Evolutionary conservation across 768 basidiomycete genomes (phyloP).

Genomic region (Mycena rebaudengoi): DNA sequence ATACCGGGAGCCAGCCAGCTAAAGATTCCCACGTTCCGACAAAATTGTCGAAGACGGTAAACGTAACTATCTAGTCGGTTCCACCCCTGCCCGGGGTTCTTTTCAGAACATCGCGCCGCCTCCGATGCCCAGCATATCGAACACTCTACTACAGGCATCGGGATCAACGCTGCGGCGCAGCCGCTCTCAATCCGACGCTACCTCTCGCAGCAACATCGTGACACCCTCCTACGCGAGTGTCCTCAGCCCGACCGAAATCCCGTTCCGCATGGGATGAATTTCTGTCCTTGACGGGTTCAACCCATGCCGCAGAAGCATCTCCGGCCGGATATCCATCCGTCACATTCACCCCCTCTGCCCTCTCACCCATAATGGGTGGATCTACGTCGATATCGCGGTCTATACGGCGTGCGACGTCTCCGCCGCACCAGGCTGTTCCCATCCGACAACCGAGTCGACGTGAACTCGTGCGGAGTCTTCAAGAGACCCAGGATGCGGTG

Average conservation of each 20-base stretch:
- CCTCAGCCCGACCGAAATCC: neutral
- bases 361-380: neutral
- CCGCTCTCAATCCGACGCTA: neutral
- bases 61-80: neutral
- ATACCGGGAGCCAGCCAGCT: too few relatives aligned
- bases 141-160: neutral
- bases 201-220: neutral
- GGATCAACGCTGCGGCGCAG: neutral
- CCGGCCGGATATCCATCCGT: neutral
- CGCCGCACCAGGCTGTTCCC: neutral
- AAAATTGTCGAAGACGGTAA: neutral
- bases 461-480: neutral
- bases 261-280: neutral
- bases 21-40: neutral
- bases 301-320: too few relatives aligned
- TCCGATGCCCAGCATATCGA: neutral
- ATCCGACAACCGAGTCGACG: neutral
- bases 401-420: too few relatives aligned
- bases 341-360: neutral
- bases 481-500: neutral
- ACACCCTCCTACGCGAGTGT: neutral
- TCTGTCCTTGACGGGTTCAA: too few relatives aligned
- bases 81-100: slow-evolving; percentile 2
- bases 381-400: neutral
- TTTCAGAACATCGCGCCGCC: neutral